phyloP scores from a whole-genome alignment of 129 eudicot species.

The Centrapalus pauciflorus region DNA sequence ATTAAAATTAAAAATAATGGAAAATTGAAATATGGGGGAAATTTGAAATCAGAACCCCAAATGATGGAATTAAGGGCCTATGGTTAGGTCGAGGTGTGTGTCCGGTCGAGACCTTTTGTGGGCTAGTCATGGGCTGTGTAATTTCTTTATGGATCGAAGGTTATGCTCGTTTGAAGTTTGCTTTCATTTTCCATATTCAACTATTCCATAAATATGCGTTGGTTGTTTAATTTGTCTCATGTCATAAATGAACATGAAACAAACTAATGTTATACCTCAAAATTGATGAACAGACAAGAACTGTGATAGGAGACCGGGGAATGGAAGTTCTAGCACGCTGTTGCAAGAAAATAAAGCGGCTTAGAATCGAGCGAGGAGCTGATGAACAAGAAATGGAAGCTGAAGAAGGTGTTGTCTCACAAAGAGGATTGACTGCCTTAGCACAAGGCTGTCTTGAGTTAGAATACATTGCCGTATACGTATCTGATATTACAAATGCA shows the following conservation, averaged over 20 bases:
- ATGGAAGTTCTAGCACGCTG: conserved; percentile 55
- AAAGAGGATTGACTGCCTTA: conserved; percentile 69
- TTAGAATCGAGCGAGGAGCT: conserved; percentile 82
- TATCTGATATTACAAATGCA: conserved; percentile 80
- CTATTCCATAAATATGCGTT: too few relatives aligned
- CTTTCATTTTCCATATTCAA: too few relatives aligned
- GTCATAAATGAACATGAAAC: not conserved
- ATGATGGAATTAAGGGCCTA: too few relatives aligned
- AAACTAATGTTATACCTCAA: not conserved
- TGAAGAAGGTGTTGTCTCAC: conserved; percentile 75
- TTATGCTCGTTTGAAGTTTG: too few relatives aligned
- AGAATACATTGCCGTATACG: conserved; percentile 79
- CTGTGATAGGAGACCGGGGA: conserved; percentile 80
- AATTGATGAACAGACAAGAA: conserved; percentile 55
- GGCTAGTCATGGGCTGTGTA: too few relatives aligned
- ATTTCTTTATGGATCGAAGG: too few relatives aligned
- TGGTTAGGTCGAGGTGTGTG: too few relatives aligned
- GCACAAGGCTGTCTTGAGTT: conserved; percentile 69
- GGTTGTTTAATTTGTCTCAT: too few relatives aligned
- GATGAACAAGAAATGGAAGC: conserved; percentile 81
- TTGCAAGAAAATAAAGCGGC: conserved; percentile 67
- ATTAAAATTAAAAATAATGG: too few relatives aligned
- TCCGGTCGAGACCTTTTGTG: too few relatives aligned
- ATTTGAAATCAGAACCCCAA: too few relatives aligned
- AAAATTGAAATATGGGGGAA: too few relatives aligned